Base-by-base conservation (phyloP, 352 stramenopile species). In the Phytophthora rubi region DNA sequence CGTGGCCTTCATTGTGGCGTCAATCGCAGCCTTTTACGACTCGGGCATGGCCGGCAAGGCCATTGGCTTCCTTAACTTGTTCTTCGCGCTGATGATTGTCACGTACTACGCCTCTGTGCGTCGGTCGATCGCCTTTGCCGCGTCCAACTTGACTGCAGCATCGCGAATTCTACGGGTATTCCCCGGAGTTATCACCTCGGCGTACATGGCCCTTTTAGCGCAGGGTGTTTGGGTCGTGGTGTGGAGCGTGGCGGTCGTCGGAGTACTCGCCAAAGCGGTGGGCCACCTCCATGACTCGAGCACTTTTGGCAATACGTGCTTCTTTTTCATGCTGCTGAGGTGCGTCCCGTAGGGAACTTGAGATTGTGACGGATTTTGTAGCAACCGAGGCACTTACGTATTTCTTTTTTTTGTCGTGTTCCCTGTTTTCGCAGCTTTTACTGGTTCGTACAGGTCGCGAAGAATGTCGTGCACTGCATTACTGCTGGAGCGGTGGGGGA, bases 301-400 rank as follows among this genome's bases (percentile, higher is more conserved):
- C 30, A 88, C 75, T 5, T 88, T 86, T 58, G 78, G 84, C n/a
- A 93, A 95, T 59, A 71, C 81, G 13, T 83, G 75, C 53, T 91
- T 94, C 53, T 95, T 96, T 72, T 91, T 95, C 62, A 89, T 96
- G 73, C 72, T 96, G 18, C 71, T 96, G 10, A 96, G 89, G 89
- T 95, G 71, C 5, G 28, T 30, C 3, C 28, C 28, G 48, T 35
- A 51, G 18, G n/a, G n/a, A n/a, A n/a, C n/a, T n/a, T n/a, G n/a
- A n/a, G n/a, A n/a, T n/a, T n/a, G n/a, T n/a, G n/a, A 10, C 45
- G 23, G 10, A 6, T 6, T 18, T 35, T 32, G 13, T 56, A 47
- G 60, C 16, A 53, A 16, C n/a, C 26, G 9, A 28, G n/a, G 18
- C 5, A 16, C 45, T 53, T 6, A 53, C 21, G 18, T 28, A 47